phyloP scores from a whole-genome alignment of 306 rosid species.

The Biancaea sappan region DNA sequence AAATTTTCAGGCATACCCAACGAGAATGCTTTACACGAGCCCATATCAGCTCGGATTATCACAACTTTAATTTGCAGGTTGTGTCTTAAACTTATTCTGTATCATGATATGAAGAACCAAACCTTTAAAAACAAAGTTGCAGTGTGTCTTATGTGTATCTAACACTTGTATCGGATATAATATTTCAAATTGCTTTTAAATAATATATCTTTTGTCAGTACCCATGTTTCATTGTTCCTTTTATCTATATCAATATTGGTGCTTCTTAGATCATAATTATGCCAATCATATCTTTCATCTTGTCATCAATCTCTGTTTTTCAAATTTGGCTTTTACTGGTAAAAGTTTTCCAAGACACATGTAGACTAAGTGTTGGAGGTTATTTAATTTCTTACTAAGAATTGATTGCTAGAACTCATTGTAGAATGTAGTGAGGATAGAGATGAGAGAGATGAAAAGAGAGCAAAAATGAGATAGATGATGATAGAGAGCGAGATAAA shows the following conservation, averaged over 20 bases:
- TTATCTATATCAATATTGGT: not conserved
- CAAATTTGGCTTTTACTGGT: not conserved
- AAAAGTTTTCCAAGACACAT: not conserved
- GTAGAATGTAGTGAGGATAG: too few relatives aligned
- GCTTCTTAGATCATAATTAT: not conserved
- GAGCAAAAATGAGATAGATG: too few relatives aligned
- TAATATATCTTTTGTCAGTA: not conserved
- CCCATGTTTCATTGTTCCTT: not conserved
- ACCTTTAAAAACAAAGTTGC: not conserved
- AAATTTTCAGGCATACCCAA: too few relatives aligned
- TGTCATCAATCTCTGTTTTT: not conserved
- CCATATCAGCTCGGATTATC: too few relatives aligned
- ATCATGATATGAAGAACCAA: not conserved
- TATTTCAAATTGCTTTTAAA: not conserved
- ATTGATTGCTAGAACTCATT: slow-evolving; percentile 1
- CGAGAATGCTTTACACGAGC: too few relatives aligned
- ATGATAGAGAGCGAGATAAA: too few relatives aligned
- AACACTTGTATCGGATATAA: not conserved
- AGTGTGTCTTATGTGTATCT: not conserved
- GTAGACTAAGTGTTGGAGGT: not conserved
- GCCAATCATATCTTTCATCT: not conserved
- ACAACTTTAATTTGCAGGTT: not conserved
- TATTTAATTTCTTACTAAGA: not conserved
- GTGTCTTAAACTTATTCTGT: not conserved
- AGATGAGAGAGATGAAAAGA: too few relatives aligned